phyloP scores from a whole-genome alignment of 2,329 filamentous ascomycete genomes.

The Penicillium sp. region DNA sequence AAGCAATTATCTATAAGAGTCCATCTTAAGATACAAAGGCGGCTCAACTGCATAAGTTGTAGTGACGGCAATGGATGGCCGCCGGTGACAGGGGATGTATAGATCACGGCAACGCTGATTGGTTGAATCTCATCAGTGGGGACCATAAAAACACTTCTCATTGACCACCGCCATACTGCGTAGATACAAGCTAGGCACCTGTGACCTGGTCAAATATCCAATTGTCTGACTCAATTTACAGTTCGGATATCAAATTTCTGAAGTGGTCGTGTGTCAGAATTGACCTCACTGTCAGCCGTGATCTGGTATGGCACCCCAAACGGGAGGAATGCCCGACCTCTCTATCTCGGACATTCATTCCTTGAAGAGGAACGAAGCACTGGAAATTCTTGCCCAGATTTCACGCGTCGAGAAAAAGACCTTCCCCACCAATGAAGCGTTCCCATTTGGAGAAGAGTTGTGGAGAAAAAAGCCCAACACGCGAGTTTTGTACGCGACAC shows the following conservation, averaged over 20 bases:
- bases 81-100: no score
- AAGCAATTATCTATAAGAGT: no score
- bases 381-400: conserved; percentile 36
- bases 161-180: neutral
- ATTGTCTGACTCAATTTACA: neutral
- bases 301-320: conserved; percentile 24
- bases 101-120: neutral
- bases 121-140: neutral
- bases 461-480: conserved; percentile 49
- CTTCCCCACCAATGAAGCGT: conserved; percentile 51
- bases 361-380: conserved; percentile 34
- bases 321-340: conserved; percentile 6
- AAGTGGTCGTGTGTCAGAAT: neutral
- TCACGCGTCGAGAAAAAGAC: conserved; percentile 48
- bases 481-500: conserved; percentile 39
- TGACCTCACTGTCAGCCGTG: neutral
- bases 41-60: no score
- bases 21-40: no score
- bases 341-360: conserved; percentile 40
- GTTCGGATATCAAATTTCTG: conserved; percentile 2
- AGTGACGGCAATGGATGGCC: no score
- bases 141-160: conserved; percentile 1
- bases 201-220: neutral
- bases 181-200: neutral
- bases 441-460: conserved; percentile 47